A percentile compares a stretch with the other conserved stretches of the same genome.
Evolutionary conservation across 495 filamentous ascomycete genomes (phyloP).

Genomic region (Astrothelium macrocarpum): DNA sequence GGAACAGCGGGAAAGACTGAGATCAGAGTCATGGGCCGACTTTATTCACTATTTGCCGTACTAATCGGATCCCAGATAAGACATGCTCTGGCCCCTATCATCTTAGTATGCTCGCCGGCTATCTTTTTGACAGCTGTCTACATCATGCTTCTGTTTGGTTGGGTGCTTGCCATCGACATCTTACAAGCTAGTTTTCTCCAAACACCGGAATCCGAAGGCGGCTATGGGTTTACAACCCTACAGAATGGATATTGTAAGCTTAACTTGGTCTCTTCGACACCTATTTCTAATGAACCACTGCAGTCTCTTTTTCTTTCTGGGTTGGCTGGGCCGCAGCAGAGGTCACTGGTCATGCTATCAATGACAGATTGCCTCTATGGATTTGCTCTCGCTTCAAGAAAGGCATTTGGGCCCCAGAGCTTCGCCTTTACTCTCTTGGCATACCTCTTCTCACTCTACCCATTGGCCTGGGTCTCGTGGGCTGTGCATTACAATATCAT

Average conservation of each 20-base stretch:
- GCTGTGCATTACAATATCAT: not conserved
- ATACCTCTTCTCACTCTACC: not conserved
- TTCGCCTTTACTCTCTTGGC: not conserved
- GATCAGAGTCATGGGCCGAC: not conserved
- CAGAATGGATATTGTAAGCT: not conserved
- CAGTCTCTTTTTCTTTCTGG: not conserved
- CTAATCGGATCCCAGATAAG: not conserved
- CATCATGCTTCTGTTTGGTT: not conserved
- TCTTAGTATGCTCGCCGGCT: not conserved
- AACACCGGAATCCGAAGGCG: not conserved
- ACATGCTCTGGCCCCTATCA: not conserved
- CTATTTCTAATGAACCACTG: not conserved
- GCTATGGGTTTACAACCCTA: not conserved
- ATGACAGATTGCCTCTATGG: not conserved
- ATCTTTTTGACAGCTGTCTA: not conserved
- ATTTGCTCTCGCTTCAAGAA: not conserved
- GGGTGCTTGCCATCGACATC: not conserved
- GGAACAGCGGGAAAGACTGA: too few relatives aligned
- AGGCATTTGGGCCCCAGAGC: not conserved
- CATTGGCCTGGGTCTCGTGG: not conserved
- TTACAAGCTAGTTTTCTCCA: not conserved
- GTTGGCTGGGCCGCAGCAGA: not conserved
- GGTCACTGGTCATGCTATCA: not conserved
- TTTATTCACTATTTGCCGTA: not conserved
- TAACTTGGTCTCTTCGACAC: not conserved